Base-by-base conservation (phyloP, 495 filamentous ascomycete genomes). In the Amorphotheca resinae region DNA sequence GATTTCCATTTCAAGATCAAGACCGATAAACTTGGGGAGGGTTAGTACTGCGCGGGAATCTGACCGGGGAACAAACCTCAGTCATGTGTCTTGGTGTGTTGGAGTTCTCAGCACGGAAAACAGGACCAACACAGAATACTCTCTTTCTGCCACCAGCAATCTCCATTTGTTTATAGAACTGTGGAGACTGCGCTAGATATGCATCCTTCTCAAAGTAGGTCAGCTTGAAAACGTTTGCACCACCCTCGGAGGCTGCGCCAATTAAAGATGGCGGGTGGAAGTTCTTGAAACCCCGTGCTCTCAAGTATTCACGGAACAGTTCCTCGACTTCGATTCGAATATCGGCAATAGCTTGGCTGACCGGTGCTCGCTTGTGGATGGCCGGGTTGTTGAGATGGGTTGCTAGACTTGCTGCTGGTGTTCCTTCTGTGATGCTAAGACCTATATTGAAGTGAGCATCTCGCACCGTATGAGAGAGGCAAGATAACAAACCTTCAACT, bases 1-100 rank as follows among this genome's bases (percentile, higher is more conserved):
- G 61, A 95, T 94, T 26, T 87, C 87, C 83, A 94, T 95, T 59
- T 96, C 91, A 55, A 95, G 67, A 84, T 98, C 91, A 46, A 98
- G 82, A 61, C 91, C 91, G 33, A 84, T 86, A 64, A 94, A 98
- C 76, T 67, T 39, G n/a, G 1, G 23, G n/a, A 46, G 30, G 45
- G 49, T 11, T 17, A 41, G 3, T 9, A 21, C 30, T 0, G 2
- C 7, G 22, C 18, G 4, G 17, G 9, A 12, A 37, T 25, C n/a
- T 11, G 11, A 31, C 22, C 9, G 6, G 31, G 31, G 9, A 37
- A 45, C 31, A 38, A 53, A 65, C 62, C 59, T 95, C 91, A 9
- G 87, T 96, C 77, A 95, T 82, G 62, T 98, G 91, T 40, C 91
- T 72, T 55, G 93, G 86, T 1, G 91, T 98, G 57, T 95, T 95